Base-by-base conservation (phyloP, 768 basidiomycete genomes). In the Hygrocybe punicea region DNA sequence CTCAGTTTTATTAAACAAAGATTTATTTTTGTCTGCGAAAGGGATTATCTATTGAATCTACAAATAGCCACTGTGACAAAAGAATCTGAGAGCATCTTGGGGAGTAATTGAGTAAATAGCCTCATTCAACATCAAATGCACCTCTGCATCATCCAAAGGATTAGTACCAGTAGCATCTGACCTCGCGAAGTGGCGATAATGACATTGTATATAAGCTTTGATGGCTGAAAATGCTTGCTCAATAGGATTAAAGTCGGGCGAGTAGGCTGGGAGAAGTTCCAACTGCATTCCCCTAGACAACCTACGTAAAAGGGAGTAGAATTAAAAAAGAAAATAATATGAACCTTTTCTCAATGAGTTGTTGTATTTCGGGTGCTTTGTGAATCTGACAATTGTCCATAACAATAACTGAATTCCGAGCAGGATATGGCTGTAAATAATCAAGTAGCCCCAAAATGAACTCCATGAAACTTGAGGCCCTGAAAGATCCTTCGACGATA, bases 171-270 rank as follows among this genome's bases (percentile, higher is more conserved):
- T 55, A 17, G 6, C 51, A 39, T 2, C 62, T 48, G 1, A 69
- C 53, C 44, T 61, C 58, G 11, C 40, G 11, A 42, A 42, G 40
- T 42, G 40, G 40, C 40, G 40, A 42, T 42, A 29, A 29, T 29
- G 29, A 29, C 29, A 29, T 29, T 29, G 29, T 29, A 29, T 29
- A 29, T 29, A 29, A 6, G 66, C 50, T 47, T 71, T 71, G 25
- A 71, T 48, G n/a, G 58, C 23, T 17, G 63, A 60, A 55, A 72
- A 73, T 11, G 63, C 58, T 33, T 68, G 65, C 47, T 73, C 69
- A 34, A 73, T 72, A 25, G 71, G 72, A 42, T 73, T 73, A 52
- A 60, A 71, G 58, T 73, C 65, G 0, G 72, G 72, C 1, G 70
- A 73, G 55, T 73, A 72, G n/a, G 69, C 67, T 16, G 68, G 71